phyloP scores from a whole-genome alignment of 2,329 filamentous ascomycete species.

The Penicillium olsonii region DNA sequence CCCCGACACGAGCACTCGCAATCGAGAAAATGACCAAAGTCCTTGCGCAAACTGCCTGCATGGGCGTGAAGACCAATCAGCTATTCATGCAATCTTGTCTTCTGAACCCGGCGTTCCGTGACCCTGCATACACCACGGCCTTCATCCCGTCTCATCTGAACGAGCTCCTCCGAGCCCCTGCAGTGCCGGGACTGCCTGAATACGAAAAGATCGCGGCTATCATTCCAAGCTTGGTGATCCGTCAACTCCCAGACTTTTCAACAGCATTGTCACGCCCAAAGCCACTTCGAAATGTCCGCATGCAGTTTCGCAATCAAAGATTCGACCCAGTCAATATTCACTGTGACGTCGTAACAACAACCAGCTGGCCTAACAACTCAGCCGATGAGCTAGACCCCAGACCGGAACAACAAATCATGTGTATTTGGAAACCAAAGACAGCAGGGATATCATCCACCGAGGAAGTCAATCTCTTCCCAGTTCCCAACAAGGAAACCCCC shows the following conservation, averaged over 20 bases:
- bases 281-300: constrained; percentile 26
- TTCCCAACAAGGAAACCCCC: neutral
- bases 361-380: constrained; percentile 8
- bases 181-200: neutral
- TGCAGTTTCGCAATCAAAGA: constrained; percentile 36
- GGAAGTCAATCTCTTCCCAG: constrained; percentile 9
- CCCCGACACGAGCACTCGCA: constrained; percentile 38
- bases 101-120: constrained; percentile 41
- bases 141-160: constrained; percentile 31
- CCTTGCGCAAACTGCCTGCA: constrained; percentile 56
- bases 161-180: constrained; percentile 23
- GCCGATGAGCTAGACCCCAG: neutral
- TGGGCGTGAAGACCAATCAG: constrained; percentile 61
- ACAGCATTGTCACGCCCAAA: neutral
- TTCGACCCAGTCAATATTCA: constrained; percentile 36
- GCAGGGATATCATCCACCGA: neutral
- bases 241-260: constrained; percentile 6
- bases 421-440: constrained; percentile 16
- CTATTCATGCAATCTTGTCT: constrained; percentile 32
- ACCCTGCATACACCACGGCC: constrained; percentile 44
- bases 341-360: constrained; percentile 26
- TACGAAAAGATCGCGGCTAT: constrained; percentile 13
- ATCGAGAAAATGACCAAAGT: constrained; percentile 39
- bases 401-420: constrained; percentile 8
- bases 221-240: constrained; percentile 17